Evolutionary conservation across 2,329 filamentous ascomycete genomes (phyloP).

Genomic region (Hymenoscyphus albidus): DNA sequence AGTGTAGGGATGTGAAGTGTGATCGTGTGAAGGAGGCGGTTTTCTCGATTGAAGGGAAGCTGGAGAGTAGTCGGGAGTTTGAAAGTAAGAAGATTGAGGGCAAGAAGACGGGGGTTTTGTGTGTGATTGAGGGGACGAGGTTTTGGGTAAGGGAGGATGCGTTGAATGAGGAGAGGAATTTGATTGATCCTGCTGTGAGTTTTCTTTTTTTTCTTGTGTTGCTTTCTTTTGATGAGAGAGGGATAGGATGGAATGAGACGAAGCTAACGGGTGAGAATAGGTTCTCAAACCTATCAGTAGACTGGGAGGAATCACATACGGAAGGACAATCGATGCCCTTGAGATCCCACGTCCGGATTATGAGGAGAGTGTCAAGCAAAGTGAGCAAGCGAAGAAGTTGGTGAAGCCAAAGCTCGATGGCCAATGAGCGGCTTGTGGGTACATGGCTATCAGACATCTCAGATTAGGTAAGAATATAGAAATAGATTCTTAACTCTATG

Average conservation of each 20-base stretch:
- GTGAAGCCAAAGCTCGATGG: conserved; percentile 44
- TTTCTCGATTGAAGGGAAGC: conserved; percentile 75
- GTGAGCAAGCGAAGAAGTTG: conserved; percentile 55
- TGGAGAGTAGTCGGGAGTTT: conserved; percentile 74
- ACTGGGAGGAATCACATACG: conserved; percentile 84
- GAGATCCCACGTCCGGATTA: conserved; percentile 66
- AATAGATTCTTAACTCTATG: too few species aligned
- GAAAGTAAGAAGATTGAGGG: conserved; percentile 67
- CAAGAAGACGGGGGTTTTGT: conserved; percentile 70
- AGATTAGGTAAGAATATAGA: too few species aligned
- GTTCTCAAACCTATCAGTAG: conserved; percentile 73
- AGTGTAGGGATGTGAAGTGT: conserved; percentile 62
- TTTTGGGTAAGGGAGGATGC: conserved; percentile 93
- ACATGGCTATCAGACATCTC: too few species aligned
- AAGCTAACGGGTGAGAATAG: conserved; percentile 33
- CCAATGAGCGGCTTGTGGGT: conserved; percentile 30
- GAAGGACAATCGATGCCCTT: conserved; percentile 61
- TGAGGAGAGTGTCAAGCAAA: conserved; percentile 39
- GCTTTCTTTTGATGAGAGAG: too few species aligned
- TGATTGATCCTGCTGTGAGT: conserved; percentile 65
- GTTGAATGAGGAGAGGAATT: conserved; percentile 69
- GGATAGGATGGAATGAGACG: neutral
- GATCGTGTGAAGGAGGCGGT: conserved; percentile 78
- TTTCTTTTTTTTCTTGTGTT: too few species aligned
- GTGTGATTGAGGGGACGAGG: conserved; percentile 74